Conservation (phyloP, 108 stramenopile species). For the Parmales sp. region DNA sequence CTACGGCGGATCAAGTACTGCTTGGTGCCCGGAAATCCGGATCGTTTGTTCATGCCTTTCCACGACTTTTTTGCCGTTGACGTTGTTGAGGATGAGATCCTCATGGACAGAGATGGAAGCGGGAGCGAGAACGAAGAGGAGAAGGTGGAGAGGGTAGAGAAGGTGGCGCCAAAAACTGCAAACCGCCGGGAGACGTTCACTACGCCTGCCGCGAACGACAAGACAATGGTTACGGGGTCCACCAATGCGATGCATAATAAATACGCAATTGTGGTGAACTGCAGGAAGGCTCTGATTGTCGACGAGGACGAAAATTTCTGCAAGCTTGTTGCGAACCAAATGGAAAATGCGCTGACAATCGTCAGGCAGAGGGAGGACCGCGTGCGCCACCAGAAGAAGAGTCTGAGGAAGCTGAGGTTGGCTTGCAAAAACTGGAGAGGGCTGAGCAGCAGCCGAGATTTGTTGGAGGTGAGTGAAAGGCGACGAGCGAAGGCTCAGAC, state of each 20-base stretch:
- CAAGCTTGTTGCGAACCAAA: not conserved
- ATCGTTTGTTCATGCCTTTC: conserved; percentile 1
- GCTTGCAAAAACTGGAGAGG: not conserved
- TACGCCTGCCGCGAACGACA: too few species aligned
- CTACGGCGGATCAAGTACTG: not conserved
- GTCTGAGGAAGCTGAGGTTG: not conserved
- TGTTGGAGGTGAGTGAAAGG: too few species aligned
- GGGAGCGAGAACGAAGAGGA: not conserved
- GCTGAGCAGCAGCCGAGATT: not conserved
- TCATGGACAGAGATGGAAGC: not conserved
- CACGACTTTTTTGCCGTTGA: conserved; percentile 3
- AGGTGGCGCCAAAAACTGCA: too few species aligned
- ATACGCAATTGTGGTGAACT: not conserved
- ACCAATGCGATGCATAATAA: not conserved
- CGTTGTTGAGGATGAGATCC: not conserved
- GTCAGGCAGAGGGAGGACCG: conserved; percentile 2
- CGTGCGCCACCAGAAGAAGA: not conserved
- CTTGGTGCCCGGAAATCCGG: not conserved
- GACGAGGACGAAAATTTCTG: conserved; percentile 4
- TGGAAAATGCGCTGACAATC: not conserved
- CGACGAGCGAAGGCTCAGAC: too few species aligned
- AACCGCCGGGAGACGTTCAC: too few species aligned
- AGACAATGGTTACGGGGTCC: too few species aligned
- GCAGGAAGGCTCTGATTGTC: not conserved
- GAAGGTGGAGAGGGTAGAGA: too few species aligned